These are phyloP conservation scores for Gyromitra esculenta DNA, from an alignment of 2,329 filamentous ascomycete species.

Conservation along the genomic window DNA sequence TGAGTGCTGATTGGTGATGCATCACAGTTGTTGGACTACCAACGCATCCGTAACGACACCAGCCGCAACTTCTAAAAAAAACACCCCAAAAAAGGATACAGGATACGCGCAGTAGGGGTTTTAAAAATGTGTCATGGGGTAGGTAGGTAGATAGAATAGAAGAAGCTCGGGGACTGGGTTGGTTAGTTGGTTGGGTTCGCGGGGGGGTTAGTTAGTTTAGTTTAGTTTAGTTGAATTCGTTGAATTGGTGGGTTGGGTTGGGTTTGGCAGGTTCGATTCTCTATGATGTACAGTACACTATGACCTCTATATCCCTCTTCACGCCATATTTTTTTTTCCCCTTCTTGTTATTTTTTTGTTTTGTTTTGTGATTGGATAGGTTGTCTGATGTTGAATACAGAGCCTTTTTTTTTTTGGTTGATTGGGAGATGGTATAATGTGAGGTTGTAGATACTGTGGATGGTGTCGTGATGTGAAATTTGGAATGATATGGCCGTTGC, in stretches of 20 bases:
- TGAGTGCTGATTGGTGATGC: slow-evolving; percentile 29
- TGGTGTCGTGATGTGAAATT: no score
- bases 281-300: slow-evolving; percentile 50
- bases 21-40: slow-evolving; percentile 73
- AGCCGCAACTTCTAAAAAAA: slow-evolving; percentile 73
- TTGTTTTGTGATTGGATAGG: neutral
- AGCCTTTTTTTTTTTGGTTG: slow-evolving; percentile 12
- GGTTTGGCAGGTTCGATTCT: slow-evolving; percentile 23
- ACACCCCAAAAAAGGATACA: neutral
- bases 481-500: no score
- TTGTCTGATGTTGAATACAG: slow-evolving; percentile 20
- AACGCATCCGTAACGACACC: slow-evolving; percentile 83
- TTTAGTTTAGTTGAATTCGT: neutral
- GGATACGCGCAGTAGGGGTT: neutral
- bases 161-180: neutral
- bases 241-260: slow-evolving; percentile 17
- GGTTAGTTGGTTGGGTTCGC: neutral
- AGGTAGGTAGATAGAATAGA: slow-evolving; percentile 37
- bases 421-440: neutral
- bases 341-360: slow-evolving; percentile 6
- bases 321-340: slow-evolving; percentile 15
- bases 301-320: slow-evolving; percentile 43
- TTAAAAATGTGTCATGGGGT: neutral
- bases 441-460: neutral
- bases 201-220: slow-evolving; percentile 6